Evolutionary conservation across 2,329 filamentous ascomycete species (phyloP).

Genomic region (Penicillium thymicola): DNA sequence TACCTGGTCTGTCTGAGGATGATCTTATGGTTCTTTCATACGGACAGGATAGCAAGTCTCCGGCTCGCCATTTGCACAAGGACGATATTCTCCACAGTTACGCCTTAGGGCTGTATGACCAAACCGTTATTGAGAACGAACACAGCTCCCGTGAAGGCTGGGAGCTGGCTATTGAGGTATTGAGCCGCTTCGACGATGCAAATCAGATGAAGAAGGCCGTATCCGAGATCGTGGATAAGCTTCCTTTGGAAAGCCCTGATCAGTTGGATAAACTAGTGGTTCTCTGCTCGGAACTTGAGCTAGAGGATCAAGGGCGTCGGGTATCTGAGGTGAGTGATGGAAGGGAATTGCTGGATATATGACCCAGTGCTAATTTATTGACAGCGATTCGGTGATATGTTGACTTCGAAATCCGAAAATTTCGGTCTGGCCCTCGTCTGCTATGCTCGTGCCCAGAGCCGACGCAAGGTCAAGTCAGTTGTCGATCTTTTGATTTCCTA

Average conservation of each 20-base stretch:
- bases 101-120: conserved; percentile 58
- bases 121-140: conserved; percentile 33
- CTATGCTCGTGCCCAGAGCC: conserved; percentile 79
- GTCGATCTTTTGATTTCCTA: conserved; percentile 83
- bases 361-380: conserved; percentile 15
- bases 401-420: conserved; percentile 67
- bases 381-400: conserved; percentile 77
- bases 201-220: conserved; percentile 71
- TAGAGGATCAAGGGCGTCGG: conserved; percentile 73
- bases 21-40: conserved; percentile 80
- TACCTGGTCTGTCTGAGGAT: conserved; percentile 69
- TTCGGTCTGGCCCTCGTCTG: conserved; percentile 88
- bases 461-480: conserved; percentile 76
- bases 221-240: conserved; percentile 65
- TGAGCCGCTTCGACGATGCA: conserved; percentile 75
- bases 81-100: conserved; percentile 77
- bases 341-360: background rate
- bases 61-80: conserved; percentile 59
- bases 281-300: conserved; percentile 72
- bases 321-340: conserved; percentile 69
- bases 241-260: conserved; percentile 67
- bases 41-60: conserved; percentile 54
- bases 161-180: conserved; percentile 81
- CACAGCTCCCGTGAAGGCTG: conserved; percentile 65
- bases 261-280: conserved; percentile 79